Evolutionary conservation across 2,329 filamentous ascomycete genomes (phyloP).

Genomic region (Penicillium sumatraense): DNA sequence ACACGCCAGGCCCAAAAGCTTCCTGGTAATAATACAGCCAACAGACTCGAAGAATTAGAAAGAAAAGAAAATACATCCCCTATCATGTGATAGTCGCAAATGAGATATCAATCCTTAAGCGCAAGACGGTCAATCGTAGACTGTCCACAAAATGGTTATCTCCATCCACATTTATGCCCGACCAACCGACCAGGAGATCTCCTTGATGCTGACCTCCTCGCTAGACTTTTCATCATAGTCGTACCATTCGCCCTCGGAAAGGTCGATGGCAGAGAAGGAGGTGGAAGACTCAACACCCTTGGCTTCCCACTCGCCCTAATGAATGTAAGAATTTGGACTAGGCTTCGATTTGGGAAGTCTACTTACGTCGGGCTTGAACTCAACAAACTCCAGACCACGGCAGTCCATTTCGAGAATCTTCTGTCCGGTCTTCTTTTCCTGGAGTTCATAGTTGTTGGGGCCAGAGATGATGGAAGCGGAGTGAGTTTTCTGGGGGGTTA

Average conservation of each 20-base stretch:
- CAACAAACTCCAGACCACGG: constrained; percentile 86
- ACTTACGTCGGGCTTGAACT: constrained; percentile 85
- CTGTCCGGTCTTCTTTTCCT: constrained; percentile 65
- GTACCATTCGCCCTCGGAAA: constrained; percentile 93
- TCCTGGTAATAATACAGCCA: constrained; percentile 5
- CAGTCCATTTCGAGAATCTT: constrained; percentile 92
- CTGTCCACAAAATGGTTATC: not conserved
- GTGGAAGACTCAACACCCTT: constrained; percentile 79
- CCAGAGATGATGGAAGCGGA: constrained; percentile 80
- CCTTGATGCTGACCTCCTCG: constrained; percentile 91
- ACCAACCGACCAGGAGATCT: constrained; percentile 83
- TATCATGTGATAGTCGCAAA: no score
- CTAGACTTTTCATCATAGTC: constrained; percentile 95
- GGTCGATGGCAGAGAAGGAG: constrained; percentile 80
- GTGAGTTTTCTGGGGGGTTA: constrained; percentile 41
- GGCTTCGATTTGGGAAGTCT: not conserved
- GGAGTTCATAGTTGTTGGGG: constrained; percentile 67
- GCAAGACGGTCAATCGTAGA: not conserved
- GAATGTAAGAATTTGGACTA: constrained; percentile 7
- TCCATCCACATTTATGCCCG: constrained; percentile 58
- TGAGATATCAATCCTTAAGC: no score
- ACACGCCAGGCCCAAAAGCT: not conserved
- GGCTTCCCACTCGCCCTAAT: constrained; percentile 84
- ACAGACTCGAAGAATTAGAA: not conserved
- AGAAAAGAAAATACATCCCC: not conserved